Evolutionary conservation across 768 basidiomycete species (phyloP).

Genomic region (Russula olivacea): DNA sequence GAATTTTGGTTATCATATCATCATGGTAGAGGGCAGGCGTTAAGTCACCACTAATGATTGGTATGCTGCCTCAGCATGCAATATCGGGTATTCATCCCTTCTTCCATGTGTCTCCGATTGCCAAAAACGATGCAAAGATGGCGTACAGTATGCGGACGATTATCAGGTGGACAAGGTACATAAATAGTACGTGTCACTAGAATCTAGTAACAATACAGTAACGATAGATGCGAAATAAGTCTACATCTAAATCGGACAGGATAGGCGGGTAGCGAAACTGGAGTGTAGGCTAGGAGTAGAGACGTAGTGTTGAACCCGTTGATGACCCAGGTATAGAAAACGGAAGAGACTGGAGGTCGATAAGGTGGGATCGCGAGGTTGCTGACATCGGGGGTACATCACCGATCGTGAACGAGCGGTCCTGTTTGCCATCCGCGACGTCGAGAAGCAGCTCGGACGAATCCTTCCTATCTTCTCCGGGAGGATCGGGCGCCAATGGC

Average conservation of each 20-base stretch:
- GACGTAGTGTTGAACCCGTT: slow-evolving; percentile 12
- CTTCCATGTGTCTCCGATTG: not conserved
- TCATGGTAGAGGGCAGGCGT: slow-evolving; percentile 85
- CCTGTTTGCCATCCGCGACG: not conserved
- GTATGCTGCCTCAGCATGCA: not conserved
- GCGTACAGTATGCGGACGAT: slow-evolving; percentile 21
- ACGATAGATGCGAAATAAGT: slow-evolving; percentile 12
- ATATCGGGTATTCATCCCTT: not conserved
- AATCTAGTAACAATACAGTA: slow-evolving; percentile 22
- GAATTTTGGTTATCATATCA: slow-evolving; percentile 80
- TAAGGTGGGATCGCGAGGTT: slow-evolving; percentile 20
- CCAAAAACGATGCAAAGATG: slow-evolving; percentile 2
- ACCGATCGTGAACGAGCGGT: slow-evolving; percentile 8
- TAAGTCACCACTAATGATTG: slow-evolving; percentile 22
- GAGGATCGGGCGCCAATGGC: slow-evolving; percentile 31
- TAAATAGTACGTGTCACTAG: slow-evolving; percentile 16
- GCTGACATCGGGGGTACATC: slow-evolving; percentile 21
- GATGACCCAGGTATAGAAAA: slow-evolving; percentile 14
- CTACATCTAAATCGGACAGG: slow-evolving; percentile 18
- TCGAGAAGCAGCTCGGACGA: not conserved
- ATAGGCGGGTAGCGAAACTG: not conserved
- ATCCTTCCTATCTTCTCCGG: slow-evolving; percentile 27
- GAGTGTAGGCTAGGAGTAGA: slow-evolving; percentile 8
- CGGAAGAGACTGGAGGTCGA: slow-evolving; percentile 8
- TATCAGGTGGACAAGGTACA: slow-evolving; percentile 23